Conservation (phyloP, 2,329 filamentous ascomycete genomes). For the Sordariomycetes sp. region DNA sequence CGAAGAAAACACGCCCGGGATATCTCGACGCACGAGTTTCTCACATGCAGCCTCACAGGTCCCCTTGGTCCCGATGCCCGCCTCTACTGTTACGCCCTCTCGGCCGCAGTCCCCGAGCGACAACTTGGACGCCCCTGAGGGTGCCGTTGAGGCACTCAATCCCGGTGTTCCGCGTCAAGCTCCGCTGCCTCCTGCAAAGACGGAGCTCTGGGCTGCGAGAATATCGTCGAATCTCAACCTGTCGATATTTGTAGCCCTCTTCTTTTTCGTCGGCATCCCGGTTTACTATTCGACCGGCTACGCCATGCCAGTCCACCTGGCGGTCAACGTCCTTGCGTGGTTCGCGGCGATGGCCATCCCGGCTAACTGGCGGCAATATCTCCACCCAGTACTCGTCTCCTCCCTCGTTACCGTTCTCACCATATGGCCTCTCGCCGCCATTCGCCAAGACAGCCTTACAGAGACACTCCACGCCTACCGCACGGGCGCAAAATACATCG, state of each 20-base stretch:
- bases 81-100: neutral
- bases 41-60: neutral
- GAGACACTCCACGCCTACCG: constrained; percentile 34
- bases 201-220: constrained; percentile 37
- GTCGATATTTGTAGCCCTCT: constrained; percentile 24
- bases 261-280: constrained; percentile 42
- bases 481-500: constrained; percentile 40
- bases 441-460: constrained; percentile 26
- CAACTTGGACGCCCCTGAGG: neutral
- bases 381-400: constrained; percentile 48
- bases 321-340: constrained; percentile 40
- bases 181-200: constrained; percentile 30
- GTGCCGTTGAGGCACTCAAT: neutral
- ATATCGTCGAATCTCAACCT: constrained; percentile 34
- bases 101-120: neutral
- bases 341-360: constrained; percentile 38
- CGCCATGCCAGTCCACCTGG: constrained; percentile 34
- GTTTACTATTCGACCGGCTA: constrained; percentile 43
- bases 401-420: constrained; percentile 40
- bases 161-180: constrained; percentile 21
- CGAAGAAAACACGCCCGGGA: neutral
- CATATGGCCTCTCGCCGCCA: constrained; percentile 41
- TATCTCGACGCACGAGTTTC: neutral
- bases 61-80: neutral
- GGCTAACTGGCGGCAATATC: constrained; percentile 33